Evolutionary conservation across 106 monocot species (phyloP), one percentile per base, ranked within the genome.

Genomic region (Posidonia australis): DNA sequence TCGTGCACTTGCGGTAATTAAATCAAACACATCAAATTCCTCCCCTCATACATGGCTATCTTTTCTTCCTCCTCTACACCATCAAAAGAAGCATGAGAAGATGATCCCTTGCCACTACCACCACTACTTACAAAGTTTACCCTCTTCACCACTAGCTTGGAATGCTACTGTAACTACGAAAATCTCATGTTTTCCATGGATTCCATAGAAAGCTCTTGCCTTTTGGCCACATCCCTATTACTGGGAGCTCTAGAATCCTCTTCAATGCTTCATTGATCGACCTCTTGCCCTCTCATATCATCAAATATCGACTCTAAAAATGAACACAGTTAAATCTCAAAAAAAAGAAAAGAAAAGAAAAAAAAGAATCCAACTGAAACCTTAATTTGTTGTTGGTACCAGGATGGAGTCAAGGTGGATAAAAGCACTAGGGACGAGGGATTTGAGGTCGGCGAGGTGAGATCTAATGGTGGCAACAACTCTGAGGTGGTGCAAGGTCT

Each of bases 231-330:
- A 21, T 82, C 72, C 70, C 80, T 78, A 53, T 85, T 77, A 12
- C 76, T 36, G 2, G 36, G 44, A 90, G 81, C 20, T 86, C 83
- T 51, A 81, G 52, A 45, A 84, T 68, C 62, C 75, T 66, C 42
- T 26, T 46, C 49, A 92, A 63, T 32, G 84, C 92, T 21, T 57
- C 31, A 36, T 63, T 67, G 69, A 92, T 77, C 44, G 92, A 69
- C 36, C 75, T 75, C 70, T 79, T 92, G 31, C 84, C 87, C 49
- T 87, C 87, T n/a, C 72, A 69, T 54, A 92, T 77, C 81, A 84
- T 81, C 65, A 60, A 76, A 71, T 87, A 87, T 0, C 58, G 58
- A 44, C 82, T 82, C 92, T 92, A 66, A 52, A 57, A 64, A 9
- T 4, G 17, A 4, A 31, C 18, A 13, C 13, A 7, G 5, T 56